Evolutionary conservation across 2,329 filamentous ascomycete genomes (phyloP), one percentile per base, ranked within the genome.

Genomic region (Dactylellina haptotyla): DNA sequence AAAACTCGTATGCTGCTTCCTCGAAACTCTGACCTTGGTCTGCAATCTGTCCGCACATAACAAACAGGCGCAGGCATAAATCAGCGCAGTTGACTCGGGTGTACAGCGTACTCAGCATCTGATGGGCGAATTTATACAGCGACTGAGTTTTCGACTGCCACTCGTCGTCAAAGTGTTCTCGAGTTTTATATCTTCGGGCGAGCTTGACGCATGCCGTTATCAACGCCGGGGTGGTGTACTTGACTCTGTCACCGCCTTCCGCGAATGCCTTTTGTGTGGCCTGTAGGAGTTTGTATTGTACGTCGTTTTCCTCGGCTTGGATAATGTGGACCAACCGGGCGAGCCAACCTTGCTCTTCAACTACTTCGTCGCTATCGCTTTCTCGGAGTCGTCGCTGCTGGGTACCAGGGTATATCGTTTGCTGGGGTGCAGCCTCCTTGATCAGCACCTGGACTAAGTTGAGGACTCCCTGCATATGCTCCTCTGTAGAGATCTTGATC

Each of bases 341-440:
- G 61, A 99, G 85, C 93, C 93, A 97, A 57, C 95, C 95, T 84
- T 99, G 95, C 82, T 99, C 95, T 81, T 99, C 94, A 79, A 98
- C 88, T 0, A 94, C 98, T 83, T 99, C 96, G 75, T 99, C 95
- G 0, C 95, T 98, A 83, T 99, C 96, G 50, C 87, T 84, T 18
- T 87, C 87, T 75, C 92, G 88, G 12, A 75, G 57, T 45, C 77
- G 74, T 43, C 77, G 65, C 79, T 94, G 91, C 4, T 90, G 87
- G 39, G 90, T 88, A 2, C 92, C 91, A 0, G 93, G 89, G 78
- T 97, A 97, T 28, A 92, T 92, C 50, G 88, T 86, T 61, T 89
- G 84, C 78, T 96, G 93, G n/a, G 77, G 77, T 12, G 91, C 89
- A 10, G 94, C 93, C 82, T 99, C 95, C 78, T 93, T 95, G 80